Percentiles rank a stretch among this genome's conserved stretches.
These are phyloP conservation scores for Trichoderma koningiopsis DNA, from an alignment of 2,329 filamentous ascomycete species.

Conservation along the genomic window DNA sequence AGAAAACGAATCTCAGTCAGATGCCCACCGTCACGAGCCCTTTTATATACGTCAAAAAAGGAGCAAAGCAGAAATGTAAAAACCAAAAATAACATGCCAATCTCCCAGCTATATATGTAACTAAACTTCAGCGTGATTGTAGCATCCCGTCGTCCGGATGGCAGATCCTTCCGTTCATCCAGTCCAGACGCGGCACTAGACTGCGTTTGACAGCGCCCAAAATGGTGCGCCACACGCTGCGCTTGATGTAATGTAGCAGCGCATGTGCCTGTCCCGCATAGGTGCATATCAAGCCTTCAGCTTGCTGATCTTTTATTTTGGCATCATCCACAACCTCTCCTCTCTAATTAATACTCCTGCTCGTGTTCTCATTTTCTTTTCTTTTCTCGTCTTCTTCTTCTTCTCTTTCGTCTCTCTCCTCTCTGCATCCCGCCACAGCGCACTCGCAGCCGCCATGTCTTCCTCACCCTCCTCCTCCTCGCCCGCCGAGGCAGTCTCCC, in stretches of 20 bases:
- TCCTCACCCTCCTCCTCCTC: constrained; percentile 24
- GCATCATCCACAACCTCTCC: not conserved
- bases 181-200: not conserved
- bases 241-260: not conserved
- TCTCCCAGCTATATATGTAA: not conserved
- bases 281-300: constrained; percentile 9
- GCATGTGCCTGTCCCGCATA: not conserved
- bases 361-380: not conserved
- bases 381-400: not conserved
- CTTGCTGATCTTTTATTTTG: not conserved
- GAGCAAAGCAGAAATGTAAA: not conserved
- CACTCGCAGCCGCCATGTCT: constrained; percentile 9
- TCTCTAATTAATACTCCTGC: not conserved
- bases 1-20: not conserved
- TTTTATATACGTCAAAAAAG: not conserved
- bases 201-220: not conserved
- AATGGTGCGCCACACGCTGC: not conserved
- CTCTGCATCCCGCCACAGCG: not conserved
- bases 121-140: not conserved
- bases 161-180: constrained; percentile 2
- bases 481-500: constrained; percentile 29
- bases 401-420: not conserved
- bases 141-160: constrained; percentile 22
- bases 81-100: not conserved
- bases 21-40: constrained; percentile 13